Evolutionary conservation across 768 basidiomycete species (phyloP).

Genomic region (Hemileccinum rubropunctum): DNA sequence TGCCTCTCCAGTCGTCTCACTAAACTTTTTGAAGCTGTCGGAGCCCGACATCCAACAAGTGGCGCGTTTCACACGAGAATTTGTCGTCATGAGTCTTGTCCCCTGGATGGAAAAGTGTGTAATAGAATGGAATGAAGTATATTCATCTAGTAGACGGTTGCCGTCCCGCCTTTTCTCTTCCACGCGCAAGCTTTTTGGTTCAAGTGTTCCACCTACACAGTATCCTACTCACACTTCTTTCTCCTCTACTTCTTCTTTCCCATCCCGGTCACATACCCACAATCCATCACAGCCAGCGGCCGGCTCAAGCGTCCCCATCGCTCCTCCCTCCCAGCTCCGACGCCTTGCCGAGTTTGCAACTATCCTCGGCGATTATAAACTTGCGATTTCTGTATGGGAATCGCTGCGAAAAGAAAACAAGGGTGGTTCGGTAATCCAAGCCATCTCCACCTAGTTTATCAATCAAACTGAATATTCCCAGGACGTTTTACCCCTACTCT

Average conservation of each 20-base stretch:
- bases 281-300: slow-evolving; percentile 31
- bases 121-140: slow-evolving; percentile 91
- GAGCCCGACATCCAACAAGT: slow-evolving; percentile 75
- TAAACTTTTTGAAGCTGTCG: slow-evolving; percentile 47
- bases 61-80: slow-evolving; percentile 80
- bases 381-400: slow-evolving; percentile 85
- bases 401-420: slow-evolving; percentile 81
- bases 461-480: slow-evolving; percentile 30
- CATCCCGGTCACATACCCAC: slow-evolving; percentile 38
- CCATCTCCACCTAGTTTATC: not conserved
- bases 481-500: slow-evolving; percentile 80
- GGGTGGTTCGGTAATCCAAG: slow-evolving; percentile 68
- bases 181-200: slow-evolving; percentile 79
- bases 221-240: slow-evolving; percentile 38
- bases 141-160: slow-evolving; percentile 72
- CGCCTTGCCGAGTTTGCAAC: slow-evolving; percentile 97
- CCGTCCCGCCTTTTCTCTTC: slow-evolving; percentile 85
- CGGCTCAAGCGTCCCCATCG: slow-evolving; percentile 12
- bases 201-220: slow-evolving; percentile 49
- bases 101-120: slow-evolving; percentile 98
- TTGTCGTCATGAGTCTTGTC: slow-evolving; percentile 83
- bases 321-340: slow-evolving; percentile 66
- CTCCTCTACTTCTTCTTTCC: slow-evolving; percentile 35
- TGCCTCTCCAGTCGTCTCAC: not conserved
- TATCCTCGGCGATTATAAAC: slow-evolving; percentile 83